Conservation (phyloP, 2,329 filamentous ascomycete genomes). For the Pyricularia pennisetigena region DNA sequence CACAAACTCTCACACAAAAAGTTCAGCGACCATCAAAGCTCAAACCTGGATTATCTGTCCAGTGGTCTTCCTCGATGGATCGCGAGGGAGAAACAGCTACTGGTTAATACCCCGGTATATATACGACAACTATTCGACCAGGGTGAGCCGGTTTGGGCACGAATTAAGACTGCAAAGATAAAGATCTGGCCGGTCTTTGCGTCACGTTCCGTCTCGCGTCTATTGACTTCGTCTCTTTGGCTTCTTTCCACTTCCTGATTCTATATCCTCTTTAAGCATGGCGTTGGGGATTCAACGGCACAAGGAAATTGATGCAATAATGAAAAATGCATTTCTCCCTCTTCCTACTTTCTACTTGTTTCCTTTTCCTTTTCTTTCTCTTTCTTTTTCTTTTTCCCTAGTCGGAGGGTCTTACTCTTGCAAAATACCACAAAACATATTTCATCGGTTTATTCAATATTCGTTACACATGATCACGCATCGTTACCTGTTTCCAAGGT, state of each 20-base stretch:
- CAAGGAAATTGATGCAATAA: constrained; percentile 4
- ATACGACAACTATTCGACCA: not conserved
- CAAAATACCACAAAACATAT: constrained; percentile 1
- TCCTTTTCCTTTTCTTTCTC: not conserved
- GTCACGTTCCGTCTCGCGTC: not conserved
- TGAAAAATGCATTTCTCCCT: constrained; percentile 1
- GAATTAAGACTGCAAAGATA: not conserved
- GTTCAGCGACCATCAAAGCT: not conserved
- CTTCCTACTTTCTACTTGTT: not conserved
- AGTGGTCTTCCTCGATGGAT: not conserved
- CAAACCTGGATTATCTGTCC: not conserved
- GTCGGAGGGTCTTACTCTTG: not conserved
- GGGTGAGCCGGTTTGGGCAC: not conserved
- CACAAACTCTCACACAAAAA: not conserved
- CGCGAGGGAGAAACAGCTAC: not conserved
- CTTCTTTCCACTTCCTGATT: constrained; percentile 12
- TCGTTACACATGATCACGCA: not conserved
- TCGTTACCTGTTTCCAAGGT: not conserved
- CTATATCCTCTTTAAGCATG: constrained; percentile 25
- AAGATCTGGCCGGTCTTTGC: not conserved
- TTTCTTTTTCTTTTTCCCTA: not conserved
- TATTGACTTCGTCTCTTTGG: not conserved
- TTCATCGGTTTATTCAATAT: not conserved
- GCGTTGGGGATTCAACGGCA: constrained; percentile 21
- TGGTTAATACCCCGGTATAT: not conserved